Evolutionary conservation across 306 rosid species (phyloP).

Genomic region (Spatholobus suberectus): DNA sequence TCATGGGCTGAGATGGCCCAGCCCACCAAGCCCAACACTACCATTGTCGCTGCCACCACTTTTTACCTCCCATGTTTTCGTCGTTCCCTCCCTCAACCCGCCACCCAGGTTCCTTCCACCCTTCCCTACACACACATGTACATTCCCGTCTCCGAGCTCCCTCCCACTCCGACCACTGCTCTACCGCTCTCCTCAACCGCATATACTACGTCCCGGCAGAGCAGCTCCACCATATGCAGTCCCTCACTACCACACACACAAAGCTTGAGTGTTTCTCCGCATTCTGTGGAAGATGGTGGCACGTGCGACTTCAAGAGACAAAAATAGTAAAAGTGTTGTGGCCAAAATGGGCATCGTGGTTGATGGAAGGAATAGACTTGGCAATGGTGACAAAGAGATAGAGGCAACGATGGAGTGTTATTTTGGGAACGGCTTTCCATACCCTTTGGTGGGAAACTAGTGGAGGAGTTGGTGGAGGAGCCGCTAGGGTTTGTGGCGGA

Average conservation of each 20-base stretch:
- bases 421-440: slow-evolving; percentile 79
- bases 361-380: too few relatives aligned
- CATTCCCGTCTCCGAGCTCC: slow-evolving; percentile 50
- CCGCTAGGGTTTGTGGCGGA: slow-evolving; percentile 57
- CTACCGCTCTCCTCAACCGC: slow-evolving; percentile 55
- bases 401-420: too few relatives aligned
- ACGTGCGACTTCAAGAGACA: too few relatives aligned
- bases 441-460: slow-evolving; percentile 51
- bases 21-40: too few relatives aligned
- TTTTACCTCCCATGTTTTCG: slow-evolving; percentile 51
- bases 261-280: too few relatives aligned
- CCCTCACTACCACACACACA: too few relatives aligned
- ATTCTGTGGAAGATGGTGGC: too few relatives aligned
- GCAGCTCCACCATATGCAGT: slow-evolving; percentile 42
- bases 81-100: slow-evolving; percentile 51
- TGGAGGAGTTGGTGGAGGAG: slow-evolving; percentile 50
- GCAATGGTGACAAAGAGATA: too few relatives aligned
- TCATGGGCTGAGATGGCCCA: slow-evolving; percentile 76
- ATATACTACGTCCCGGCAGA: slow-evolving; percentile 55
- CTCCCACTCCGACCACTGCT: slow-evolving; percentile 28
- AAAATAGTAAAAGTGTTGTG: too few relatives aligned
- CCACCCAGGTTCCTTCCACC: slow-evolving; percentile 36
- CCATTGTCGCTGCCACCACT: slow-evolving; percentile 4
- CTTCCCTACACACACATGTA: slow-evolving; percentile 60
- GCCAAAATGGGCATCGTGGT: too few relatives aligned